phyloP scores from a whole-genome alignment of 331 rosid species.

The Acacia concinna region DNA sequence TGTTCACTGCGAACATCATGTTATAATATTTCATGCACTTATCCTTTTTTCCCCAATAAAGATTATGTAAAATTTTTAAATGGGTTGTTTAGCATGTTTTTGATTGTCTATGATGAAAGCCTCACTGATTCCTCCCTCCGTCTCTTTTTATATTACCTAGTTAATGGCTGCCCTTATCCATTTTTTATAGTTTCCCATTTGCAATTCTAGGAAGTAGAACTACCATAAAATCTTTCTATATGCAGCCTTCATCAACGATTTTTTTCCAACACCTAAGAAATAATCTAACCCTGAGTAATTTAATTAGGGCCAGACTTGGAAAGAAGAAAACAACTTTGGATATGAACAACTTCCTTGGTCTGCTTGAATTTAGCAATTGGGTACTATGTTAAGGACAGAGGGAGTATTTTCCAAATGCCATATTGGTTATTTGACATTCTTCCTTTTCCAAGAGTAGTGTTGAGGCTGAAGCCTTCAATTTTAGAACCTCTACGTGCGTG shows the following conservation, averaged over 20 bases:
- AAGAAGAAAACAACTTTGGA: background rate
- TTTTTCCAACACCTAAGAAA: no score
- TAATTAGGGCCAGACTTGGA: background rate
- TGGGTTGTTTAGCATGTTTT: no score
- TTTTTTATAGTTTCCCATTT: no score
- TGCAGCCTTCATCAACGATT: no score
- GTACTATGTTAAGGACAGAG: background rate
- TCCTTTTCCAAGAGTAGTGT: background rate
- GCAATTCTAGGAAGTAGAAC: no score
- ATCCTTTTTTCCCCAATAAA: no score
- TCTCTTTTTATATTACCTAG: no score
- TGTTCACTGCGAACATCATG: background rate
- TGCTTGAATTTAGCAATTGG: background rate
- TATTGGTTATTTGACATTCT: slow-evolving; percentile 12
- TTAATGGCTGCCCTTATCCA: no score
- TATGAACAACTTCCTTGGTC: background rate
- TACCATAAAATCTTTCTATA: no score
- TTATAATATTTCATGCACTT: background rate
- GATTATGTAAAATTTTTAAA: no score
- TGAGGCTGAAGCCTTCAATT: background rate
- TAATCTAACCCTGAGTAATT: background rate
- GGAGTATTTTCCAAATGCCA: background rate
- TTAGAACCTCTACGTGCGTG: background rate
- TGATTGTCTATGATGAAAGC: no score
- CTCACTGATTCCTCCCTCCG: no score